These are phyloP conservation scores for Teratosphaeria pseudoeucalypti DNA, from an alignment of 2,329 filamentous ascomycete genomes.

Conservation along the genomic window DNA sequence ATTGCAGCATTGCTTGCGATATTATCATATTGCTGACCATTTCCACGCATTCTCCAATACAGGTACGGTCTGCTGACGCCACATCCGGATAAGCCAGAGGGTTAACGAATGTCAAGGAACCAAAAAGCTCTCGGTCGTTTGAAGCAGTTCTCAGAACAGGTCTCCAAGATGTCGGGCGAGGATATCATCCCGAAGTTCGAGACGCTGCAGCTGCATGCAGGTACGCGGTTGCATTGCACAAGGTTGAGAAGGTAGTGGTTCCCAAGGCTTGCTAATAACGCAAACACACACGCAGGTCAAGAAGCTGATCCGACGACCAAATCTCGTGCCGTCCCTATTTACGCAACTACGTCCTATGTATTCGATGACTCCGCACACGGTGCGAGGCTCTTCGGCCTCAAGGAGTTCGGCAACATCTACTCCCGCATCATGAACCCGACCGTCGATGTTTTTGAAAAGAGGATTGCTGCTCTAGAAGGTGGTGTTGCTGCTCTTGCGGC, in stretches of 20 bases:
- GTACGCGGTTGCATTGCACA: constrained; percentile 19
- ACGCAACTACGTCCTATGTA: constrained; percentile 79
- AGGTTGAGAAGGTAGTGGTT: background rate
- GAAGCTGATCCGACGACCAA: constrained; percentile 72
- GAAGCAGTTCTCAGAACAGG: constrained; percentile 17
- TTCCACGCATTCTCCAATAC: background rate
- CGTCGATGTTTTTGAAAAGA: constrained; percentile 91
- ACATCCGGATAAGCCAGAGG: background rate
- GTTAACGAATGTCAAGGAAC: constrained; percentile 9
- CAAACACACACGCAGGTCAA: constrained; percentile 46
- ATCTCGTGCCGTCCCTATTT: constrained; percentile 86
- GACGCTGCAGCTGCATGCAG: constrained; percentile 42
- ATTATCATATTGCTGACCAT: background rate
- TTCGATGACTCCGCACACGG: constrained; percentile 97
- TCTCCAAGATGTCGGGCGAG: constrained; percentile 23
- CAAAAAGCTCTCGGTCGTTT: constrained; percentile 12
- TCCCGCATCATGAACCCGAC: constrained; percentile 95
- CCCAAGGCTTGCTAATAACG: background rate
- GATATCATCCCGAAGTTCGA: constrained; percentile 37
- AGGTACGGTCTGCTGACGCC: background rate
- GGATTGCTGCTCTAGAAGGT: constrained; percentile 89
- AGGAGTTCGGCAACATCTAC: constrained; percentile 97
- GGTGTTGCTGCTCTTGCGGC: constrained; percentile 78
- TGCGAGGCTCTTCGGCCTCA: constrained; percentile 87
- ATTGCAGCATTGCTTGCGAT: background rate